phyloP scores from a whole-genome alignment of 1,284 basidiomycete genomes.

The Trichosporon sp. region DNA sequence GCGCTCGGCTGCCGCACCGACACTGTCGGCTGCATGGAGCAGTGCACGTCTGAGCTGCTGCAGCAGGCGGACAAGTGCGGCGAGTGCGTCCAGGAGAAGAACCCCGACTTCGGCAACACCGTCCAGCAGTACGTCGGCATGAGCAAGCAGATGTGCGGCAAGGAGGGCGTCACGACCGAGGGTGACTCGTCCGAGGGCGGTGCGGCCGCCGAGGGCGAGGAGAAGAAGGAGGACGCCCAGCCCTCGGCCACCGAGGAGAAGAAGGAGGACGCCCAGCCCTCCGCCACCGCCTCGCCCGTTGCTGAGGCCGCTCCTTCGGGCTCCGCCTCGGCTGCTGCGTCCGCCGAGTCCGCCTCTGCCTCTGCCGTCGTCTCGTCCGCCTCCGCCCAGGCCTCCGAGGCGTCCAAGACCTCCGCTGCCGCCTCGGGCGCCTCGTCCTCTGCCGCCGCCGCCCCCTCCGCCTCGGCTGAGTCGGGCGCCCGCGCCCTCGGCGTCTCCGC shows the following conservation, averaged over 20 bases:
- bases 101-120: conserved; percentile 8
- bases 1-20: conserved; percentile 18
- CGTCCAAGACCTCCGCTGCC: neutral
- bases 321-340: too few relatives aligned
- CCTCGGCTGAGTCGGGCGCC: neutral
- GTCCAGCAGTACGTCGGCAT: conserved; percentile 13
- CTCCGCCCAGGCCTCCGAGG: neutral
- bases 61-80: conserved; percentile 9
- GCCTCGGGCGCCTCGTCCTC: conserved; percentile 3
- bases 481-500: conserved; percentile 9
- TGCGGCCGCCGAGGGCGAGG: neutral
- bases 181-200: conserved; percentile 1
- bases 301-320: neutral
- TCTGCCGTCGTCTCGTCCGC: neutral
- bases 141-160: conserved; percentile 17
- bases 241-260: neutral
- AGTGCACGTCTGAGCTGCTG: conserved; percentile 21
- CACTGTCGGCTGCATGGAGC: conserved; percentile 16
- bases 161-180: neutral
- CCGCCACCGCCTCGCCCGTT: neutral
- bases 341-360: neutral
- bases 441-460: neutral
- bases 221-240: too few relatives aligned
- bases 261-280: neutral
- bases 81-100: conserved; percentile 14